These are phyloP conservation scores for Xylaria castorea DNA, from an alignment of 495 filamentous ascomycete species.

Conservation along the genomic window DNA sequence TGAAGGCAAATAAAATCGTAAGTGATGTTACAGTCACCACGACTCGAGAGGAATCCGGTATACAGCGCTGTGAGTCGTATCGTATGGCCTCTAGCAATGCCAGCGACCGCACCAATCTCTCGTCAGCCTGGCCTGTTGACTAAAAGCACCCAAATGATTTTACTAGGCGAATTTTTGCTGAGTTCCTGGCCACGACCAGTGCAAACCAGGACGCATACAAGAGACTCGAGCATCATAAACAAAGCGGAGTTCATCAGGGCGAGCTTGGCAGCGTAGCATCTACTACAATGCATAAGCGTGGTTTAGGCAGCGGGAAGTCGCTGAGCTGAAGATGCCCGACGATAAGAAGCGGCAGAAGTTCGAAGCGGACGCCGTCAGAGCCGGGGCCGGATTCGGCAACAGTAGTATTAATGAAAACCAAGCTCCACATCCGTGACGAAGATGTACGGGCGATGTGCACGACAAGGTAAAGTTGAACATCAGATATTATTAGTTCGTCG, in stretches of 20 bases:
- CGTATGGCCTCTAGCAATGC: constrained; percentile 26
- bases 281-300: constrained; percentile 43
- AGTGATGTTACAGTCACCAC: not conserved
- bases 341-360: constrained; percentile 41
- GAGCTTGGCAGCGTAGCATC: constrained; percentile 34
- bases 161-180: not conserved
- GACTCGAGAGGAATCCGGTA: not conserved
- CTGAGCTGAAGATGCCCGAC: constrained; percentile 38
- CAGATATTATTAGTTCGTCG: not conserved
- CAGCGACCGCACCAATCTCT: constrained; percentile 28
- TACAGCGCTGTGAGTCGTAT: constrained; percentile 8
- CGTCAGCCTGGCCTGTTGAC: constrained; percentile 2
- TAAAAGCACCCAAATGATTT: not conserved
- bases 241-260: constrained; percentile 53
- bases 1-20: not conserved
- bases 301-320: constrained; percentile 45
- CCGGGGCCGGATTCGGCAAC: not conserved
- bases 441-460: too few species aligned
- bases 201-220: not conserved
- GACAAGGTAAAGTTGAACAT: too few species aligned
- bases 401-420: not conserved
- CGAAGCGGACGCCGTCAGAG: constrained; percentile 18
- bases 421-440: not conserved
- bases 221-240: constrained; percentile 52
- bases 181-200: not conserved